These are phyloP conservation scores for Stephania yunnanensis DNA, from an alignment of 164 flowering plant species.

Conservation along the genomic window DNA sequence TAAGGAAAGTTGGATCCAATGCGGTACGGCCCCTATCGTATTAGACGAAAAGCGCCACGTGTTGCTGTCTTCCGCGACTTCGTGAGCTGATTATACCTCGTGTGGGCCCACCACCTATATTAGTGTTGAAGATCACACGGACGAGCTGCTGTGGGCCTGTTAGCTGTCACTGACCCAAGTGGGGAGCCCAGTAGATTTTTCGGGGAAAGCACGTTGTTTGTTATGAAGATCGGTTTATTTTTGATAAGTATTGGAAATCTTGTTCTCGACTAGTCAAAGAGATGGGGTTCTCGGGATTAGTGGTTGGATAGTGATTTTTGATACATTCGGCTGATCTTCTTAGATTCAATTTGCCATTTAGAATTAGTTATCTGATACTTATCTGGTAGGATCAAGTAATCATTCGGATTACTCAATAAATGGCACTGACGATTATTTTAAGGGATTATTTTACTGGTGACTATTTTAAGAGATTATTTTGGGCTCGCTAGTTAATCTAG, in stretches of 20 bases:
- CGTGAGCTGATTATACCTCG: not conserved
- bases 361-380: too few species aligned
- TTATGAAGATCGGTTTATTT: not conserved
- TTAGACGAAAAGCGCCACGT: not conserved
- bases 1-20: not conserved
- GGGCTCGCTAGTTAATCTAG: too few species aligned
- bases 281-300: not conserved
- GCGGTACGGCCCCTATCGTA: not conserved
- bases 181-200: not conserved
- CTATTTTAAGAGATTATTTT: too few species aligned
- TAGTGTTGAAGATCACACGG: not conserved
- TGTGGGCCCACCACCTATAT: not conserved
- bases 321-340: too few species aligned
- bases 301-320: too few species aligned
- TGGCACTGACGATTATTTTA: too few species aligned
- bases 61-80: not conserved
- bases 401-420: too few species aligned
- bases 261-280: not conserved
- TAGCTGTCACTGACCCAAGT: not conserved
- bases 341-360: too few species aligned
- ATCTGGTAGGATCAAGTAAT: too few species aligned
- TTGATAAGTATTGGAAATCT: too few species aligned
- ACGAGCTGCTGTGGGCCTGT: not conserved
- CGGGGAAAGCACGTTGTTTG: not conserved
- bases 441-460: too few species aligned